Conservation (phyloP, 2,329 filamentous ascomycete genomes). For the Botrytis deweyae region DNA sequence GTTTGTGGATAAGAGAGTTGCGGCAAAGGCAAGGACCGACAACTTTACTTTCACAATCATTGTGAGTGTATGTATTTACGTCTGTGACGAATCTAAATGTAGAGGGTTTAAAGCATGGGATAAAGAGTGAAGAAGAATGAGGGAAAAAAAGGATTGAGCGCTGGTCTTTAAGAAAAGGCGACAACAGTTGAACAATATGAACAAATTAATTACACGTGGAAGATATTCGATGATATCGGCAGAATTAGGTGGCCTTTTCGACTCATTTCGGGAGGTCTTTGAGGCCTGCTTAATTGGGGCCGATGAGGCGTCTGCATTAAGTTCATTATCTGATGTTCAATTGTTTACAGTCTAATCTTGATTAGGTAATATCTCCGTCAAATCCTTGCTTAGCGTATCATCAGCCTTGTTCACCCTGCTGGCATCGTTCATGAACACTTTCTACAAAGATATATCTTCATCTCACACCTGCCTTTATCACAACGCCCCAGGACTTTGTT, state of each 20-base stretch:
- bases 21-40: slow-evolving; percentile 53
- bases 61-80: background rate
- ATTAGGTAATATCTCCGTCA: background rate
- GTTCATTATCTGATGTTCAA: background rate
- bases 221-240: slow-evolving; percentile 5
- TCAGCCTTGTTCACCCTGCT: slow-evolving; percentile 6
- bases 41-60: slow-evolving; percentile 40
- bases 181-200: background rate
- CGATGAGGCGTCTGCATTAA: slow-evolving; percentile 4
- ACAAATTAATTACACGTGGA: slow-evolving; percentile 12
- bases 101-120: slow-evolving; percentile 5
- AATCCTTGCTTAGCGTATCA: background rate
- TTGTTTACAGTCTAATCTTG: background rate
- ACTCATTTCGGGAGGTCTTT: background rate
- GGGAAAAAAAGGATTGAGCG: background rate
- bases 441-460: slow-evolving; percentile 11
- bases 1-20: slow-evolving; percentile 49
- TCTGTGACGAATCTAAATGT: slow-evolving; percentile 1
- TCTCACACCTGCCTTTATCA: background rate
- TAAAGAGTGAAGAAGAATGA: background rate
- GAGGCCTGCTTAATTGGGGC: background rate
- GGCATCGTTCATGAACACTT: background rate
- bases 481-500: no score
- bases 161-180: background rate
- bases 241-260: slow-evolving; percentile 23